phyloP scores from a whole-genome alignment of 2,329 filamentous ascomycete species.

The Madurella fahalii region DNA sequence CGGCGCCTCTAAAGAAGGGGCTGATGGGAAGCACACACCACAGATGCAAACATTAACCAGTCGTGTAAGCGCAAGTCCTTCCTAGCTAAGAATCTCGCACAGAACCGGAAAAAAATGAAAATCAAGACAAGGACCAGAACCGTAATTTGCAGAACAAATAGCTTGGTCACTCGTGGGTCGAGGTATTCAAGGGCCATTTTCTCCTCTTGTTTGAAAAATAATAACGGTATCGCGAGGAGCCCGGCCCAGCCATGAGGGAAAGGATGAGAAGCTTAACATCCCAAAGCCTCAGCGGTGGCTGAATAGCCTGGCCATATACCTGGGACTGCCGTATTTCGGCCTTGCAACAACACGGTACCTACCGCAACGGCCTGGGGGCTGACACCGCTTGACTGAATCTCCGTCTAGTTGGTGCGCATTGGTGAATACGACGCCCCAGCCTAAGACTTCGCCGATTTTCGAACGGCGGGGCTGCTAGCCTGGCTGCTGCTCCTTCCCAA shows the following conservation, averaged over 20 bases:
- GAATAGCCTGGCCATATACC: no score
- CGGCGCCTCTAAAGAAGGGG: conserved; percentile 6
- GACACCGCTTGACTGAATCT: no score
- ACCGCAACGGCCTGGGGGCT: no score
- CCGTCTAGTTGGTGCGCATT: no score
- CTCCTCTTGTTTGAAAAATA: not conserved
- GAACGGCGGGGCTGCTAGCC: no score
- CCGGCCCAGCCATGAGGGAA: not conserved
- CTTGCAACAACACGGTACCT: no score
- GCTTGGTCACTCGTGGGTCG: conserved; percentile 12
- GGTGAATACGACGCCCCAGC: no score
- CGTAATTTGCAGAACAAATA: conserved; percentile 14
- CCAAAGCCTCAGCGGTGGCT: no score
- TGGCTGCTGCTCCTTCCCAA: no score
- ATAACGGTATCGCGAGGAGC: not conserved
- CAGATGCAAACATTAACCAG: conserved; percentile 42
- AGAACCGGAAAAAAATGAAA: conserved; percentile 39
- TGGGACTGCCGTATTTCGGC: no score
- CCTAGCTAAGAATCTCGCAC: conserved; percentile 41
- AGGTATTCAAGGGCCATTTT: conserved; percentile 1
- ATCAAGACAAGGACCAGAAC: conserved; percentile 36
- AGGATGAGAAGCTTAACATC: no score
- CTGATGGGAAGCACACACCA: conserved; percentile 33
- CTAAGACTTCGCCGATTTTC: no score
- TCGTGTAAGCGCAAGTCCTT: conserved; percentile 44